Conservation (phyloP, 176 grass and related monocot genomes). For the Carex myosuroides region DNA sequence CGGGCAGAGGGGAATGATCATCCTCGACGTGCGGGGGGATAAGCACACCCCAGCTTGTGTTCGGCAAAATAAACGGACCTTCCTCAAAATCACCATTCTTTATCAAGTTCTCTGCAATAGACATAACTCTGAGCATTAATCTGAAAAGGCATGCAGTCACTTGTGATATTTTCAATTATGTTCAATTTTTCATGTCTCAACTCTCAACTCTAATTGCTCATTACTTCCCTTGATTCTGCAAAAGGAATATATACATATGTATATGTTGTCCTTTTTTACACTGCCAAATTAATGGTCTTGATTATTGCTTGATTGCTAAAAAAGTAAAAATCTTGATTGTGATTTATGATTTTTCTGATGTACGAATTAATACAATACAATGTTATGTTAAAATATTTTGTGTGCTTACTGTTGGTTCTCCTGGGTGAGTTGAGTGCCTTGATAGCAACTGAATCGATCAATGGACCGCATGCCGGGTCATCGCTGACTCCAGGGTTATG, state of each 20-base stretch:
- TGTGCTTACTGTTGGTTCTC: conserved; percentile 50
- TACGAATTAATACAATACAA: neutral
- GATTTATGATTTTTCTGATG: neutral
- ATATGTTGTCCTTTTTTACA: neutral
- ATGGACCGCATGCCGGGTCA: conserved; percentile 76
- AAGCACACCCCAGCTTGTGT: conserved; percentile 72
- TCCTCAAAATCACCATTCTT: conserved; percentile 93
- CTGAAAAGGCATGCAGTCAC: neutral
- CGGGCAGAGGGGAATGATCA: conserved; percentile 66
- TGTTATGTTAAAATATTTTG: neutral
- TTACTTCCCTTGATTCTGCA: neutral
- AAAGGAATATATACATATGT: neutral
- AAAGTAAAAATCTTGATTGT: neutral
- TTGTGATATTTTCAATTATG: neutral
- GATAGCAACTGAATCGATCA: conserved; percentile 77
- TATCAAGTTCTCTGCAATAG: conserved; percentile 53
- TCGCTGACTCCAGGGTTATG: conserved; percentile 71
- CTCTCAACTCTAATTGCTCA: neutral
- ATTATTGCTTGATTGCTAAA: neutral
- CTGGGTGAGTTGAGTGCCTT: conserved; percentile 46
- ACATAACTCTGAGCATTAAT: neutral
- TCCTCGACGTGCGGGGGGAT: conserved; percentile 50
- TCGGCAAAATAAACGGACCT: conserved; percentile 76
- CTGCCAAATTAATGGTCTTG: neutral
- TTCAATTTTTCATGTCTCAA: neutral